Evolutionary conservation across 2,329 filamentous ascomycete species (phyloP).

Genomic region (Claviceps sp.): DNA sequence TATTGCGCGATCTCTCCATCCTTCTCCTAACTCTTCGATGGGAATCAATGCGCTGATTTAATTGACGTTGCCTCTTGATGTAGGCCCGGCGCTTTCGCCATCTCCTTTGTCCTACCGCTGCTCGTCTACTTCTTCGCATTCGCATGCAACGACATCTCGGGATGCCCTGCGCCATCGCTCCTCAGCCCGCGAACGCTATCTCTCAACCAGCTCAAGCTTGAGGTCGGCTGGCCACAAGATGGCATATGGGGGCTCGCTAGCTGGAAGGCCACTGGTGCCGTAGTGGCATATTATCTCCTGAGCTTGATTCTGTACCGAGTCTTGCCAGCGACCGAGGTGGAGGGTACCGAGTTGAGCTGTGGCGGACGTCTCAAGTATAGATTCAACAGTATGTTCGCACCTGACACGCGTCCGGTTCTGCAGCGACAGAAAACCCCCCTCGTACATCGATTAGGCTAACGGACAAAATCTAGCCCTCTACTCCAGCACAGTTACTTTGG

Average conservation of each 20-base stretch:
- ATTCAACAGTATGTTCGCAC: conserved; percentile 50
- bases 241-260: conserved; percentile 60
- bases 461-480: conserved; percentile 44
- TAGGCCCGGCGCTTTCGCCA: conserved; percentile 61
- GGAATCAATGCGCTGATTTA: neutral
- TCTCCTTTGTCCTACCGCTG: conserved; percentile 69
- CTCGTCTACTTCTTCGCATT: conserved; percentile 71
- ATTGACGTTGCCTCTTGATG: neutral
- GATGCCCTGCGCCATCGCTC: conserved; percentile 76
- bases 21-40: neutral
- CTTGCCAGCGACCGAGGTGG: conserved; percentile 57
- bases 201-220: conserved; percentile 58
- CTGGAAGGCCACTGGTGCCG: conserved; percentile 53
- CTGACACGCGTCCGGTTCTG: neutral
- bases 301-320: conserved; percentile 62
- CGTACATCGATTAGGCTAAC: conserved; percentile 5
- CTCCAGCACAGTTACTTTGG: conserved; percentile 61
- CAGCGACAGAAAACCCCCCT: neutral
- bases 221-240: conserved; percentile 67
- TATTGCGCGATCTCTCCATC: neutral
- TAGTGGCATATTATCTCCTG: conserved; percentile 64
- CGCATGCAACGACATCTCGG: conserved; percentile 81
- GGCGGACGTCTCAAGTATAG: conserved; percentile 72
- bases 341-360: conserved; percentile 56
- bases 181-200: conserved; percentile 59